A percentile compares a stretch with the other conserved stretches of the same genome.
These are phyloP conservation scores for Kurtzmaniella cleridarum DNA, from an alignment of 805 yeast genomes.

Conservation along the genomic window DNA sequence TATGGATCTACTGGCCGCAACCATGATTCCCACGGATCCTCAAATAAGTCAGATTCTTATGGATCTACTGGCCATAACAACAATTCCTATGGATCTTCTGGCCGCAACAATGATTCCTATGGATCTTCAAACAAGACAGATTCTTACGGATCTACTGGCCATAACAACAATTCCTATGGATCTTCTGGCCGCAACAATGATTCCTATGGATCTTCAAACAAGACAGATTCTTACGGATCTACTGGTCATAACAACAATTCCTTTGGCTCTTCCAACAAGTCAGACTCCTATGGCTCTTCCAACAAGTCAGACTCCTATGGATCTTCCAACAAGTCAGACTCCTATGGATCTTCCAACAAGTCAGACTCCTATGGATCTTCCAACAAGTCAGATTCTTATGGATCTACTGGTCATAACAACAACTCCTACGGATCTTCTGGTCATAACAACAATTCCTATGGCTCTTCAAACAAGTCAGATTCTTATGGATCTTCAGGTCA, in stretches of 20 bases:
- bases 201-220: conserved; percentile 12
- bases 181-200: conserved; percentile 5
- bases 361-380: conserved; percentile 21
- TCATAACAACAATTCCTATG: conserved; percentile 7
- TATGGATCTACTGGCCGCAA: conserved; percentile 11
- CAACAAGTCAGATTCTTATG: conserved; percentile 5
- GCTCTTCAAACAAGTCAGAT: conserved; percentile 11
- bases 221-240: conserved; percentile 13
- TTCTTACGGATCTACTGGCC: conserved; percentile 12
- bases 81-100: conserved; percentile 13
- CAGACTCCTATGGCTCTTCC: conserved; percentile 14
- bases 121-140: conserved; percentile 8
- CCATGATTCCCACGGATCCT: no score
- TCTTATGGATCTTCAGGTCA: conserved; percentile 14
- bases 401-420: conserved; percentile 8
- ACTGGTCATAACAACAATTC: conserved; percentile 9
- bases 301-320: conserved; percentile 10
- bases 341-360: conserved; percentile 14
- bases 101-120: conserved; percentile 5
- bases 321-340: conserved; percentile 10
- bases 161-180: conserved; percentile 14
- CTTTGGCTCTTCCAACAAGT: conserved; percentile 13
- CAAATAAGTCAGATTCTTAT: conserved; percentile 10
- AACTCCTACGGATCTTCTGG: conserved; percentile 13
- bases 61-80: conserved; percentile 11